Base-by-base conservation (phyloP, 1,284 basidiomycete species). In the Lentinula novae-zelandiae region DNA sequence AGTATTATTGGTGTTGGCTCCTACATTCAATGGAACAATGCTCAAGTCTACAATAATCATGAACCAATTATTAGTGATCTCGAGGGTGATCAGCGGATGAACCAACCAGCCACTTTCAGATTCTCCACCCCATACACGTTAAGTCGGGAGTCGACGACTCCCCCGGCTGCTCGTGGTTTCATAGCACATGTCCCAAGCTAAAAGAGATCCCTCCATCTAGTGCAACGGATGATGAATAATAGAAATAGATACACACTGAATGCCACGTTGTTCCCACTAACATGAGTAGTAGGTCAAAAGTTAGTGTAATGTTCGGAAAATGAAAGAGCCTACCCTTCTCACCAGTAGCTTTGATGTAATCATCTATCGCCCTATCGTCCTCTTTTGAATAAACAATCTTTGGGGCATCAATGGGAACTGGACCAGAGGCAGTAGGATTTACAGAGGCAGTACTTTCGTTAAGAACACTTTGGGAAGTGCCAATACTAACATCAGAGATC, bases 111-210 rank as follows among this genome's bases (percentile, higher is more conserved):
- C 27, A 90, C 76, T 71, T 89, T 89, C 54, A 90, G 72, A 20
- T 78, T 75, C 52, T 73, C 64, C 0, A 84, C 77, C 5, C 86
- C 87, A 65, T 89, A 87, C 1, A 89, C 86, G 67, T 85, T 84
- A 51, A 90, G 69, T 2, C 73, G 75, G 3, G 79, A 63, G 64
- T 89, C 84, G 6, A 90, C 85, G 0, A 89, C 87, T 12, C 87
- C 88, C 3, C 78, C 78, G 55, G 76, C 61, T 13, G 79, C 77
- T 27, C 80, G 77, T 0, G 82, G 75, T 67, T 84, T 87, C 87
- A 90, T 89, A 0, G 83, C 80, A 63, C 86, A 88, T 0, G 87
- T 90, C 15, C 84, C 85, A 36, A 84, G 74, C 83, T 85, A 59
- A 10, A 49, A 3, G n/a, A 60, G 17, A 22, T 4, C n/a, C 2